A percentile compares a stretch with the other conserved stretches of the same genome.
Evolutionary conservation across 805 yeast species (phyloP).

Genomic region (Yarrowia yakushimensis): DNA sequence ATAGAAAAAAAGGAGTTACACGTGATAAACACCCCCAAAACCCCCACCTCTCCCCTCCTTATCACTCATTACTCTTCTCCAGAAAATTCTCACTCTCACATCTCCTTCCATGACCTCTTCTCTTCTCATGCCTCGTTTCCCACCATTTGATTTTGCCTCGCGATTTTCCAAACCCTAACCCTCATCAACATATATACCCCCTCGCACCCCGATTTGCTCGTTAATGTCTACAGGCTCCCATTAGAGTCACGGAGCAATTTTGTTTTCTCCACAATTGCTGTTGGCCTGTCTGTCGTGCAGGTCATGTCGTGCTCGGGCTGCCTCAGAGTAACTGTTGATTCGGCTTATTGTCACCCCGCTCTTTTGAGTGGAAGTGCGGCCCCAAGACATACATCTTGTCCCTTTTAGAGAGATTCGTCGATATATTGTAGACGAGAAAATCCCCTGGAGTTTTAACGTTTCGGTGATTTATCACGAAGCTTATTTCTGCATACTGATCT

Average conservation of each 20-base stretch:
- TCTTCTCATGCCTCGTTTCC: not conserved
- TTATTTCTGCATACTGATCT: too few relatives aligned
- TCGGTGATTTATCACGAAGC: too few relatives aligned
- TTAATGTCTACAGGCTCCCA: conserved; percentile 26
- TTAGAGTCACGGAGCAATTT: conserved; percentile 26
- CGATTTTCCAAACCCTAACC: conserved; percentile 16
- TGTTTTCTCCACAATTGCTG: conserved; percentile 23
- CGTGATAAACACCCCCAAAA: too few relatives aligned
- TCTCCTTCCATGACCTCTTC: not conserved
- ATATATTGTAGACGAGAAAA: too few relatives aligned
- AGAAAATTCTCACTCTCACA: not conserved
- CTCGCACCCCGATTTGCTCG: conserved; percentile 1
- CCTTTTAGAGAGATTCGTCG: too few relatives aligned
- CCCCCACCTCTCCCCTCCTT: too few relatives aligned
- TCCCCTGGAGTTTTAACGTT: too few relatives aligned
- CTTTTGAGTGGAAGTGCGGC: conserved; percentile 24
- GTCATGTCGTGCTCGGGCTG: conserved; percentile 27
- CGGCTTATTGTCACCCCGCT: conserved; percentile 25
- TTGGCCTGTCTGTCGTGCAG: conserved; percentile 25
- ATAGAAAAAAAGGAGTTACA: too few relatives aligned
- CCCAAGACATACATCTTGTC: conserved; percentile 10
- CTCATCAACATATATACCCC: not conserved
- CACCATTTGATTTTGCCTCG: too few relatives aligned
- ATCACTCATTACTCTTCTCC: not conserved
- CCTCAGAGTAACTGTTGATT: conserved; percentile 25